phyloP scores from a whole-genome alignment of 495 filamentous ascomycete genomes.

The Hypoxylon perforatum region DNA sequence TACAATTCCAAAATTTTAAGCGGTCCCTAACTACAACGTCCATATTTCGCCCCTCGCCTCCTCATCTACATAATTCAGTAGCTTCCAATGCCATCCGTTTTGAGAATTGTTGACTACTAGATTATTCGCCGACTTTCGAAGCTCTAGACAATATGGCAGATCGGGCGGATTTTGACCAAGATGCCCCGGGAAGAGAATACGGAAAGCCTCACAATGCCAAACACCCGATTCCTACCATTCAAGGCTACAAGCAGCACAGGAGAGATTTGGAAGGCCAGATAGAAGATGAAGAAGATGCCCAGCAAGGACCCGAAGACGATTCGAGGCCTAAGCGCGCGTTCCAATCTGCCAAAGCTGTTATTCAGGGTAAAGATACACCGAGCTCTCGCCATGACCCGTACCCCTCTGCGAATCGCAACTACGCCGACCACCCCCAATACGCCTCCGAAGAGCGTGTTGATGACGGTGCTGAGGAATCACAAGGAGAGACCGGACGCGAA shows the following conservation, averaged over 20 bases:
- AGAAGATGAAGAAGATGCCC: conserved; percentile 52
- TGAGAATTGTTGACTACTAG: neutral
- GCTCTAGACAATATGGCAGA: conserved; percentile 22
- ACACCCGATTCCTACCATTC: conserved; percentile 72
- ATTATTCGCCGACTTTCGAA: neutral
- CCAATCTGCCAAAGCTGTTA: conserved; percentile 53
- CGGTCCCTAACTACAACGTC: too few species aligned
- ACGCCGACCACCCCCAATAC: conserved; percentile 45
- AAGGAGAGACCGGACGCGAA: conserved; percentile 18
- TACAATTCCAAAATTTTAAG: too few species aligned
- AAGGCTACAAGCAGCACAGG: conserved; percentile 68
- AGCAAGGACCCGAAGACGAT: conserved; percentile 51
- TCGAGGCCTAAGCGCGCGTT: conserved; percentile 53
- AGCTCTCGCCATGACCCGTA: conserved; percentile 52
- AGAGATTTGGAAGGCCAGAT: conserved; percentile 57
- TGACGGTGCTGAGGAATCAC: conserved; percentile 41
- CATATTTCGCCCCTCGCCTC: too few species aligned
- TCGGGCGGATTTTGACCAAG: conserved; percentile 58
- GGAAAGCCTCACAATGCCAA: conserved; percentile 63
- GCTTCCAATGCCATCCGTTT: neutral
- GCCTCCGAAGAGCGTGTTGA: conserved; percentile 70
- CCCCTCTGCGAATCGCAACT: conserved; percentile 52
- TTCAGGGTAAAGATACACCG: conserved; percentile 51
- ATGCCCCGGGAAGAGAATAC: conserved; percentile 58
- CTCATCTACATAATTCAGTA: neutral